These are phyloP conservation scores for Limnanthes douglasii DNA, from an alignment of 345 rosid species.

Conservation along the genomic window DNA sequence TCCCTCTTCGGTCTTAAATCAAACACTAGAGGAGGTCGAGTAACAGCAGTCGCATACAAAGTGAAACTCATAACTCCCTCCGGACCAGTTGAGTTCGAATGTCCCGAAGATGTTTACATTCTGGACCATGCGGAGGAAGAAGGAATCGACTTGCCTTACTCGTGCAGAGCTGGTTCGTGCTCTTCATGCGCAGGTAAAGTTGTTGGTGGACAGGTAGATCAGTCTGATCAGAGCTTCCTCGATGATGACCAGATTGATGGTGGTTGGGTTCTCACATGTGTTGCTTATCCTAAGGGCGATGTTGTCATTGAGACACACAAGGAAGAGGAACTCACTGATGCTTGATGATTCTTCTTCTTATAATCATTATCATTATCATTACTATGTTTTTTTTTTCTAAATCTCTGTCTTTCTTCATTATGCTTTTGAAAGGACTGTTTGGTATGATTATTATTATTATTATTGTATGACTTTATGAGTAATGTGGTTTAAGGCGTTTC, in stretches of 20 bases:
- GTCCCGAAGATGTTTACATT: slow-evolving; percentile 49
- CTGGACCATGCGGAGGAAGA: slow-evolving; percentile 59
- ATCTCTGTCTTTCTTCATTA: too few relatives aligned
- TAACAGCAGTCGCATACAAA: slow-evolving; percentile 67
- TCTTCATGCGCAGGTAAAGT: slow-evolving; percentile 74
- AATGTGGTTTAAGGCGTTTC: too few relatives aligned
- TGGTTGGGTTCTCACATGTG: slow-evolving; percentile 81
- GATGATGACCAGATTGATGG: slow-evolving; percentile 51
- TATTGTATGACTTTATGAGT: too few relatives aligned
- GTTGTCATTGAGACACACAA: slow-evolving; percentile 72
- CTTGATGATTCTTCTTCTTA: too few relatives aligned
- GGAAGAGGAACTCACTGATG: too few relatives aligned
- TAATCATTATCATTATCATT: too few relatives aligned
- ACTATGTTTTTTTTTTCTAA: too few relatives aligned
- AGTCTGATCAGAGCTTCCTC: slow-evolving; percentile 75
- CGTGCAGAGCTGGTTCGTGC: slow-evolving; percentile 94
- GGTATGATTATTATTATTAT: too few relatives aligned
- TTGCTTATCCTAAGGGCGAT: slow-evolving; percentile 42
- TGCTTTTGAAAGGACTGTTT: too few relatives aligned
- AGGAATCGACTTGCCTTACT: slow-evolving; percentile 81
- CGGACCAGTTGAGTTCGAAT: slow-evolving; percentile 29
- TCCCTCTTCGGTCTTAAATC: slow-evolving; percentile 50
- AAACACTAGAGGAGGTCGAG: slow-evolving; percentile 26
- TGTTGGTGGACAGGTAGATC: slow-evolving; percentile 37
- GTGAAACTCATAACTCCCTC: slow-evolving; percentile 68